Evolutionary conservation across 139 green algal species (phyloP).

Genomic region (Deuterostichococcus epilithicus): DNA sequence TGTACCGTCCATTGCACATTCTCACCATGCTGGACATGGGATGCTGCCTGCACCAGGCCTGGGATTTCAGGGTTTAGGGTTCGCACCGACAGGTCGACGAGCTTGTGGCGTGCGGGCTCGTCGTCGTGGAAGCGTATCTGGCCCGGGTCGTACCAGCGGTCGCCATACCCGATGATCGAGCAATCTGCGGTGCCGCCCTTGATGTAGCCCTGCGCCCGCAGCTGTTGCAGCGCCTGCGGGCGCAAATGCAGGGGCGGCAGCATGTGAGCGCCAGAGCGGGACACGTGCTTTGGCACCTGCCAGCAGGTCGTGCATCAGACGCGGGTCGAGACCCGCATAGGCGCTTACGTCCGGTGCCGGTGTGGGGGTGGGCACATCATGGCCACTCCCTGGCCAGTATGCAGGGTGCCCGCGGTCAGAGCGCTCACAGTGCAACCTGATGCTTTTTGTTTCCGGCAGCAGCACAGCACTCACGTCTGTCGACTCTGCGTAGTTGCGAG

Average conservation of each 20-base stretch:
- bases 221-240: slow-evolving; percentile 14
- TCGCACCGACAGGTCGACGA: slow-evolving; percentile 57
- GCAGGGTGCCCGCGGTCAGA: too few relatives aligned
- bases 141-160: slow-evolving; percentile 22
- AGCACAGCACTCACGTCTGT: slow-evolving; percentile 46
- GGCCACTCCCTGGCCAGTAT: too few relatives aligned
- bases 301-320: too few relatives aligned
- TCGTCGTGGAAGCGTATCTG: slow-evolving; percentile 53
- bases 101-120: slow-evolving; percentile 69
- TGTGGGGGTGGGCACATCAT: too few relatives aligned
- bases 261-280: neutral
- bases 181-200: slow-evolving; percentile 48
- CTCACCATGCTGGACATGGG: neutral
- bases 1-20: neutral
- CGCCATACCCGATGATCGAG: slow-evolving; percentile 42
- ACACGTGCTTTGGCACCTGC: neutral
- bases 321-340: too few relatives aligned
- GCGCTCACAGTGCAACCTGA: too few relatives aligned
- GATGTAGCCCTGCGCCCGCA: slow-evolving; percentile 43
- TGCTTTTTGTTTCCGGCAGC: too few relatives aligned
- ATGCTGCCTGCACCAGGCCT: neutral
- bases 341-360: too few relatives aligned
- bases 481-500: slow-evolving; percentile 49
- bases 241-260: too few relatives aligned
- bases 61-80: neutral